phyloP scores from a whole-genome alignment of 805 yeast genomes.

The Lipomyces yamanashiensis region DNA sequence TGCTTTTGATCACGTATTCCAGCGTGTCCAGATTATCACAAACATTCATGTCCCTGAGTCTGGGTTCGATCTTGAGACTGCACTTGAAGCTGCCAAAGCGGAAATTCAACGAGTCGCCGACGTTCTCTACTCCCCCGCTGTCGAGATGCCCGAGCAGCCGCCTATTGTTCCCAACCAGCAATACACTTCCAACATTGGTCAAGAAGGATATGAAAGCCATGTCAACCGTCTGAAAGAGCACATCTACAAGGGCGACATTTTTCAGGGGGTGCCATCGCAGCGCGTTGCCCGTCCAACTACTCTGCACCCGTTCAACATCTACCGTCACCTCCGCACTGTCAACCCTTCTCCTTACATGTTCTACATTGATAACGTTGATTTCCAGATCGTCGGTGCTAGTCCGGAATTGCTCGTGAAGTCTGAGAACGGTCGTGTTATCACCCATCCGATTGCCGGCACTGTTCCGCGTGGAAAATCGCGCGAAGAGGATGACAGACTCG shows the following conservation, averaged over 20 bases:
- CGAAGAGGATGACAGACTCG: conserved; percentile 88
- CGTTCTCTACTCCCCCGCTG: conserved; percentile 46
- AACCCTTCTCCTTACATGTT: conserved; percentile 98
- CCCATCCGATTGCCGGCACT: conserved; percentile 99
- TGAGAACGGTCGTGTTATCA: conserved; percentile 77
- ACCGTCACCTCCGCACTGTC: conserved; percentile 90
- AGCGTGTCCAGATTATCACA: conserved; percentile 86
- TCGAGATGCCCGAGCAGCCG: conserved; percentile 74
- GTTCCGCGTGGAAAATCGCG: conserved; percentile 85
- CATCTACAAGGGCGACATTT: conserved; percentile 87
- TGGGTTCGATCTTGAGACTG: conserved; percentile 50
- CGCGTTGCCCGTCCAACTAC: conserved; percentile 94
- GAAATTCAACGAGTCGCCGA: conserved; percentile 56
- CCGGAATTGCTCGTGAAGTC: conserved; percentile 91
- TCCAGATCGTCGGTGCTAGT: conserved; percentile 96
- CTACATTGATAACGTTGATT: conserved; percentile 87
- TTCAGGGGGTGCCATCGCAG: conserved; percentile 98
- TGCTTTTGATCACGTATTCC: conserved; percentile 93
- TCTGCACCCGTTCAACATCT: conserved; percentile 94
- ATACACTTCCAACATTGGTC: conserved; percentile 88
- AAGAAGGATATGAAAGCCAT: conserved; percentile 87
- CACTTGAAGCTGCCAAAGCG: conserved; percentile 61
- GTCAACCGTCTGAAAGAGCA: conserved; percentile 77
- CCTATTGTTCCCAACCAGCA: conserved; percentile 68
- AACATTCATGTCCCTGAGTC: conserved; percentile 59